Evolutionary conservation across 192 early-diverging fungal genomes (phyloP).

Genomic region (Coemansia sp.): DNA sequence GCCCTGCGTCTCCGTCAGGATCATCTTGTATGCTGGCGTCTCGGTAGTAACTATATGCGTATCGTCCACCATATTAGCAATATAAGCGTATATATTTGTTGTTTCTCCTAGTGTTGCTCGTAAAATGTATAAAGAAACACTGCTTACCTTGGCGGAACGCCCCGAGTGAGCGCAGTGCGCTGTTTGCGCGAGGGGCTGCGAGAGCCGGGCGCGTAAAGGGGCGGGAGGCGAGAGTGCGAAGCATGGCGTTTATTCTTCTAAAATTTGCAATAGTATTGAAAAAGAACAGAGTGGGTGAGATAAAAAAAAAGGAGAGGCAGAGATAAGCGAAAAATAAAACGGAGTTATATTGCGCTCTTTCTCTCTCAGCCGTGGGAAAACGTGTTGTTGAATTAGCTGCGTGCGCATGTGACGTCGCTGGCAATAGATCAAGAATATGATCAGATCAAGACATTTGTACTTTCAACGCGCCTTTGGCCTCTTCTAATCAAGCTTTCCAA

Average conservation of each 20-base stretch:
- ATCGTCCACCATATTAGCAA: slow-evolving; percentile 4
- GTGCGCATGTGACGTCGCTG: slow-evolving; percentile 7
- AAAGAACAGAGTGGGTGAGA: background rate
- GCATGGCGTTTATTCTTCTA: slow-evolving; percentile 15
- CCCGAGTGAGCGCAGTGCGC: slow-evolving; percentile 1
- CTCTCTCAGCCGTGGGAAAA: too few species aligned
- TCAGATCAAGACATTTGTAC: background rate
- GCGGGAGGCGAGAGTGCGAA: slow-evolving; percentile 10
- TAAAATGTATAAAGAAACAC: too few species aligned
- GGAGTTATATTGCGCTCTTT: too few species aligned
- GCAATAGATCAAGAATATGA: background rate
- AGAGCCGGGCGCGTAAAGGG: slow-evolving; percentile 3
- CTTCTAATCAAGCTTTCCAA: background rate
- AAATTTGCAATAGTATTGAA: slow-evolving; percentile 1
- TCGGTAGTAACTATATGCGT: slow-evolving; percentile 28
- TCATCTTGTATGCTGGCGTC: slow-evolving; percentile 38
- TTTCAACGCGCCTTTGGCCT: too few species aligned
- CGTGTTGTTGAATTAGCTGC: background rate
- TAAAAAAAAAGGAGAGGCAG: too few species aligned
- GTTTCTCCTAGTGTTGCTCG: background rate
- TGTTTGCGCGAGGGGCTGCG: background rate
- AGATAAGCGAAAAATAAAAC: too few species aligned
- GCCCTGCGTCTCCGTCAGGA: slow-evolving; percentile 69
- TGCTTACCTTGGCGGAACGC: slow-evolving; percentile 31
- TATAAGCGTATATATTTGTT: background rate